Evolutionary conservation across 2,329 filamentous ascomycete genomes (phyloP), one percentile per base, ranked within the genome.

Genomic region (Thielaviopsis punctulata): DNA sequence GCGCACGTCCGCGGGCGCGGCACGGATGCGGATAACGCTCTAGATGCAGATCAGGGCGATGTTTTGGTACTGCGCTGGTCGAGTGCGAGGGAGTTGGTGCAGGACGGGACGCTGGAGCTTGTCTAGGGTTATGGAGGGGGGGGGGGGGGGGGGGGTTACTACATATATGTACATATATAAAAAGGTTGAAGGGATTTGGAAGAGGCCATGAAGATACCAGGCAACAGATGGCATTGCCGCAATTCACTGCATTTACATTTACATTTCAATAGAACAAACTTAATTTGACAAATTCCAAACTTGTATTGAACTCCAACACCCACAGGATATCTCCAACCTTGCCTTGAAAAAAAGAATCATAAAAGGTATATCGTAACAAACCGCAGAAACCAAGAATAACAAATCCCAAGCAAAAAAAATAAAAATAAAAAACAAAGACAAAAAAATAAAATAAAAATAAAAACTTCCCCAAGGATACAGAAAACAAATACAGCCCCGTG

Each of bases 1-100:
- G 54, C 48, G 2, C 69, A 75, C 4, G 74, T 80, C 12, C 68
- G 71, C 53, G 75, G 79, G 6, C 72, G 73, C 56, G 81, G 82
- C 12, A 80, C 79, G 8, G 80, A 84, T 57, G 71, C 65, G 57
- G 82, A 86, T 69, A 68, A 72, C 64, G 63, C 69, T 55, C 62
- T 85, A 63, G 71, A 79, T 56, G 71, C 77, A 51, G 60, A 68
- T 65, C 69, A 78, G 63, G 76, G 80, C 49, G 73, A 87, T 65
- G 71, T 86, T 24, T 69, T 83, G 62, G 80, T 85, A 57, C 72
- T 88, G 27, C 68, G 81, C 56, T 85, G 81, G 75, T 84, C 85
- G 13, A 86, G 88, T 62, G 77, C 87, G 1, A 86, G 80, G 64
- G 60, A 62, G 3, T 62, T 79, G 47, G 71, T 82, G 8, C 70